These are phyloP conservation scores for Massarina eburnea DNA, from an alignment of 2,329 filamentous ascomycete genomes.

Conservation along the genomic window DNA sequence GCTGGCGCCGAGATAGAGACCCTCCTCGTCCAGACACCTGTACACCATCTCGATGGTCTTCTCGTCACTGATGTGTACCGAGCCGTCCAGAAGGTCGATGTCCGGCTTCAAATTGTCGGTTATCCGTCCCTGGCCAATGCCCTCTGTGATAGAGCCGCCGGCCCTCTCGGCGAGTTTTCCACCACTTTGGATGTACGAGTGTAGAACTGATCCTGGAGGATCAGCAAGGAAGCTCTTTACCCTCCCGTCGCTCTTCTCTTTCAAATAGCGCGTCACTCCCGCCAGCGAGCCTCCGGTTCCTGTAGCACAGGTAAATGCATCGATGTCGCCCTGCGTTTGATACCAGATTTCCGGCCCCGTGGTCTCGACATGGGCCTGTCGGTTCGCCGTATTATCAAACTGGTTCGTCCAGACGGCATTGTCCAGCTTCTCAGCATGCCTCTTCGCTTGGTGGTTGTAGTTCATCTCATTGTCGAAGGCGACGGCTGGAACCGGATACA, in stretches of 20 bases:
- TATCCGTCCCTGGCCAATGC: constrained; percentile 92
- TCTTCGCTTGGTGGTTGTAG: constrained; percentile 93
- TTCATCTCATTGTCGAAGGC: constrained; percentile 94
- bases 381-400: constrained; percentile 95
- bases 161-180: constrained; percentile 78
- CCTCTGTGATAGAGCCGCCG: constrained; percentile 92
- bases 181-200: constrained; percentile 85
- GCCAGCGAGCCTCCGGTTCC: constrained; percentile 92
- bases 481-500: constrained; percentile 93
- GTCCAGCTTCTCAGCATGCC: constrained; percentile 82
- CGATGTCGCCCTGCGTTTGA: constrained; percentile 81
- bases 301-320: constrained; percentile 94
- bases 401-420: constrained; percentile 99
- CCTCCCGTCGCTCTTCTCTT: constrained; percentile 73
- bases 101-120: constrained; percentile 94
- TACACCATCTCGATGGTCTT: constrained; percentile 99
- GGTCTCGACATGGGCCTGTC: constrained; percentile 92
- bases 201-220: constrained; percentile 88
- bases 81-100: constrained; percentile 79
- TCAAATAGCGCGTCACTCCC: constrained; percentile 84
- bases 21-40: constrained; percentile 91
- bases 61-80: constrained; percentile 82
- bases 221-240: constrained; percentile 92
- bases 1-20: constrained; percentile 90
- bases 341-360: constrained; percentile 97